Conservation (phyloP, 352 stramenopile species). For the Phytophthora ohioensis region DNA sequence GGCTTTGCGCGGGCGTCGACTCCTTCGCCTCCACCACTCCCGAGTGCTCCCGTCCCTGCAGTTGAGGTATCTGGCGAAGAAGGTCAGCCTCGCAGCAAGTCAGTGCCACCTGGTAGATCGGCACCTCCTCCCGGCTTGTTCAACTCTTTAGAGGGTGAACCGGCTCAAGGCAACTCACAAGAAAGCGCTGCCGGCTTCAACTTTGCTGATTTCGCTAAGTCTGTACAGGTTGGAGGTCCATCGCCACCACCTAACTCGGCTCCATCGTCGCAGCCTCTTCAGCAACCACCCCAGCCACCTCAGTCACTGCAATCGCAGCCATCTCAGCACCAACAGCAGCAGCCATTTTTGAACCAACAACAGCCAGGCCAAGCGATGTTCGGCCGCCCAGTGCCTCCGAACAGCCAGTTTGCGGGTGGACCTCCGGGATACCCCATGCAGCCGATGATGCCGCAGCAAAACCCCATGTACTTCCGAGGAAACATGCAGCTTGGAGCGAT, state of each 20-base stretch:
- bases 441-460: constrained; percentile 40
- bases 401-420: constrained; percentile 29
- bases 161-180: constrained; percentile 16
- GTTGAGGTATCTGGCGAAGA: constrained; percentile 3
- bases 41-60: constrained; percentile 10
- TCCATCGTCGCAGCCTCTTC: constrained; percentile 28
- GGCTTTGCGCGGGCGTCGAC: constrained; percentile 55
- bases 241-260: constrained; percentile 26
- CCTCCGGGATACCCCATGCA: constrained; percentile 36
- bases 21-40: constrained; percentile 13
- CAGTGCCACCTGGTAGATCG: constrained; percentile 23
- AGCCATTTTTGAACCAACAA: constrained; percentile 38
- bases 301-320: background rate
- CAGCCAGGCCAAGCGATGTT: constrained; percentile 37
- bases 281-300: constrained; percentile 19
- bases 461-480: constrained; percentile 40
- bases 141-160: constrained; percentile 13
- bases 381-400: constrained; percentile 33
- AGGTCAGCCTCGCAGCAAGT: constrained; percentile 27
- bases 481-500: constrained; percentile 38
- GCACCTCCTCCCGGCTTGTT: constrained; percentile 39
- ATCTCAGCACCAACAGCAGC: constrained; percentile 15
- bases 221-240: constrained; percentile 40
- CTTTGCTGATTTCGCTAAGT: constrained; percentile 56
- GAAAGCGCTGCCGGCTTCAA: constrained; percentile 43